Conservation (phyloP, 305 asterid species). For the Fraxinus platypoda region DNA sequence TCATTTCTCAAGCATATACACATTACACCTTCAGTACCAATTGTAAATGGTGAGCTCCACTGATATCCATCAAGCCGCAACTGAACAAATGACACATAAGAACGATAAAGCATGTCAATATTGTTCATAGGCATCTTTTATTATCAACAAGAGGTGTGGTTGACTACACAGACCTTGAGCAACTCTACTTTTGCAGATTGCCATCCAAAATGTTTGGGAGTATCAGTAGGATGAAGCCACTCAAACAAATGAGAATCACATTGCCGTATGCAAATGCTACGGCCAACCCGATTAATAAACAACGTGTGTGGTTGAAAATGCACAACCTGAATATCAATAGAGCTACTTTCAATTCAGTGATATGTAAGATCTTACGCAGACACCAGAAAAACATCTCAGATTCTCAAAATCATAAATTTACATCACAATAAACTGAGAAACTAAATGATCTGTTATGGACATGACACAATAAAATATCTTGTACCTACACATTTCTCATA, state of each 20-base stretch:
- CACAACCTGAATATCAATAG: conserved; percentile 64
- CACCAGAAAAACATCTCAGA: conserved; percentile 2
- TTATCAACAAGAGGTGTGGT: conserved; percentile 20
- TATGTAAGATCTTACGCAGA: not conserved
- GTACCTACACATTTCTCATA: conserved; percentile 18
- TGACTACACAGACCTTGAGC: conserved; percentile 63
- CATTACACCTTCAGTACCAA: conserved; percentile 79
- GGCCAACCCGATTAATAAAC: conserved; percentile 81
- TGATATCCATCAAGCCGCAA: conserved; percentile 79
- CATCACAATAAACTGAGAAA: not conserved
- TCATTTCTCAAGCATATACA: conserved; percentile 71
- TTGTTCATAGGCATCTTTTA: conserved; percentile 14
- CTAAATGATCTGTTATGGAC: not conserved
- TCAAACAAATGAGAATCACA: conserved; percentile 66
- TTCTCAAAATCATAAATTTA: not conserved
- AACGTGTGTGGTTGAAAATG: conserved; percentile 93
- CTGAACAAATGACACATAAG: conserved; percentile 39
- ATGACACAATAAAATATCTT: not conserved
- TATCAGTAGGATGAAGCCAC: conserved; percentile 86
- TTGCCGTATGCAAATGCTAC: conserved; percentile 73
- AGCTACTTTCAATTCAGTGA: conserved; percentile 17
- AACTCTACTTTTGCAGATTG: conserved; percentile 68
- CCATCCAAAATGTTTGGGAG: conserved; percentile 87
- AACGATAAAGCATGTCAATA: conserved; percentile 30
- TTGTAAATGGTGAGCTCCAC: conserved; percentile 87